Conservation (phyloP, 2,329 filamentous ascomycete genomes). For the Diaporthe batatas region DNA sequence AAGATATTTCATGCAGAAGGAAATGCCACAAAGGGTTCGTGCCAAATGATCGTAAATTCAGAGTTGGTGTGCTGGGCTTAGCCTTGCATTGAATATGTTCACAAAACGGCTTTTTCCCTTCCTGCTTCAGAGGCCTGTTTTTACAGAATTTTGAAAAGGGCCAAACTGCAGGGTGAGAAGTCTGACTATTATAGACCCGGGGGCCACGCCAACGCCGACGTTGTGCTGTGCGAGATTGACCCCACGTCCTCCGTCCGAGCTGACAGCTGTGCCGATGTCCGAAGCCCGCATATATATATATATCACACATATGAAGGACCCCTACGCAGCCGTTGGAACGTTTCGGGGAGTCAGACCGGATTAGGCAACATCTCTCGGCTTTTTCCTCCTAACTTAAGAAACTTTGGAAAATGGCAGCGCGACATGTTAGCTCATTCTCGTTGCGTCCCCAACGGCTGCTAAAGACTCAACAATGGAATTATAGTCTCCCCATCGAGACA, state of each 20-base stretch:
- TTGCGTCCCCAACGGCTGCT: background rate
- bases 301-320: background rate
- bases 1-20: background rate
- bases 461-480: background rate
- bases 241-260: slow-evolving; percentile 26
- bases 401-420: slow-evolving; percentile 17
- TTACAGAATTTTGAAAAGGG: fast-evolving
- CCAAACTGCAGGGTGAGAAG: background rate
- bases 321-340: background rate
- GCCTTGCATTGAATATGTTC: no score
- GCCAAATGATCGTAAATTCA: background rate
- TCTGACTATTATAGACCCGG: background rate
- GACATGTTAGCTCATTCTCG: background rate
- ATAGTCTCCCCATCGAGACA: no score
- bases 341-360: background rate
- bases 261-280: background rate
- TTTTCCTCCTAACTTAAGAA: background rate
- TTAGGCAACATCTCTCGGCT: no score
- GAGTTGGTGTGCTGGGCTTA: background rate
- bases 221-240: background rate
- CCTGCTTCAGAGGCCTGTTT: background rate
- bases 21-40: background rate
- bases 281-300: background rate
- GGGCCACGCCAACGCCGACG: background rate
- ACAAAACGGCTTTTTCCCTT: background rate